Conservation (phyloP, 169 alveolate species). For the Babesia ovata region DNA sequence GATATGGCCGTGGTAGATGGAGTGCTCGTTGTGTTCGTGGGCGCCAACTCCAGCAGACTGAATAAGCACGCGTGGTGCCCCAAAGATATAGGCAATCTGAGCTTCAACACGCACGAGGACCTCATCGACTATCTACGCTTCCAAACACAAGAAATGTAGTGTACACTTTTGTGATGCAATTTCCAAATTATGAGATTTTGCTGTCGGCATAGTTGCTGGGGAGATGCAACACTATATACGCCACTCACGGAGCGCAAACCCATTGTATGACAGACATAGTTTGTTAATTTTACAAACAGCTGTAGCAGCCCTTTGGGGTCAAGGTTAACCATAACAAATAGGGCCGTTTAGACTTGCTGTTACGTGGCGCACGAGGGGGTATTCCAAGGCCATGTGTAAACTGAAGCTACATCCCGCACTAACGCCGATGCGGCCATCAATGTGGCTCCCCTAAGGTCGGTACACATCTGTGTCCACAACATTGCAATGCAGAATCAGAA, state of each 20-base stretch:
- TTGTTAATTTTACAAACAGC: too few relatives aligned
- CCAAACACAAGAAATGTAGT: constrained; percentile 5
- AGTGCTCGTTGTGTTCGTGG: constrained; percentile 23
- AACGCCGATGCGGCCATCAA: background rate
- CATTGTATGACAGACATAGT: too few relatives aligned
- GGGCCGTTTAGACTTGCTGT: too few relatives aligned
- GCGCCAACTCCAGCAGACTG: constrained; percentile 15
- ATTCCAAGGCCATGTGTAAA: background rate
- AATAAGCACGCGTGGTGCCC: constrained; percentile 42
- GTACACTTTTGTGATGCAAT: too few relatives aligned
- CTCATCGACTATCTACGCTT: constrained; percentile 34
- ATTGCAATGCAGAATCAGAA: background rate
- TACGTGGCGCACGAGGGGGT: too few relatives aligned
- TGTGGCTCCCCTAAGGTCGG: background rate
- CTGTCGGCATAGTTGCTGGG: too few relatives aligned
- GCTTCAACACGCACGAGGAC: constrained; percentile 28
- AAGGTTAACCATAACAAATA: too few relatives aligned
- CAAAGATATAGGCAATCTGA: constrained; percentile 26
- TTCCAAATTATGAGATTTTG: too few relatives aligned
- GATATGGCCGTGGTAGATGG: constrained; percentile 8
- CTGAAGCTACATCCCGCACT: background rate
- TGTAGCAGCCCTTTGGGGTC: too few relatives aligned
- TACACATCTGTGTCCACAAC: background rate
- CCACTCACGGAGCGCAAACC: too few relatives aligned
- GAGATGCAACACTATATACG: too few relatives aligned